These are phyloP conservation scores for Physcia stellaris DNA, from an alignment of 495 filamentous ascomycete species.

Conservation along the genomic window DNA sequence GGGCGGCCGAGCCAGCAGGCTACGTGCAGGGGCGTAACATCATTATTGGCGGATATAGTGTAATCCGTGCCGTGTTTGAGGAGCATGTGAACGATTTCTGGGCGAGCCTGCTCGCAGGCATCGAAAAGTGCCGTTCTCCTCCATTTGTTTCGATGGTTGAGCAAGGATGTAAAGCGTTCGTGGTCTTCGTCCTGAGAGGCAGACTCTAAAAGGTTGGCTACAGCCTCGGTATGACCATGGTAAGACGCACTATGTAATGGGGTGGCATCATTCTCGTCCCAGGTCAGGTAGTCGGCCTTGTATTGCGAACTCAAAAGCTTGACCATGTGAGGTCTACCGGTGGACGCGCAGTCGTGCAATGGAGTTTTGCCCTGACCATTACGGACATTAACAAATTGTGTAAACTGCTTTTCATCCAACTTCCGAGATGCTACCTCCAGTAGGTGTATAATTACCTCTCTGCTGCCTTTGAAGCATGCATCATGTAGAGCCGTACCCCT, in stretches of 20 bases:
- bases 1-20: not conserved
- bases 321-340: no score
- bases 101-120: not conserved
- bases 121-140: slow-evolving; percentile 6
- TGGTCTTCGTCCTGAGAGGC: not conserved
- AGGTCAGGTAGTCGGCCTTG: slow-evolving; percentile 1
- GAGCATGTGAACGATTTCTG: not conserved
- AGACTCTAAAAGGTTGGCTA: not conserved
- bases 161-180: not conserved
- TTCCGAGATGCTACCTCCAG: no score
- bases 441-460: no score
- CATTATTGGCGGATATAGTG: no score
- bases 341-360: not conserved
- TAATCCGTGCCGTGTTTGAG: not conserved
- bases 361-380: not conserved
- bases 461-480: no score
- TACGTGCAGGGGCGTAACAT: no score
- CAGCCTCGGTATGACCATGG: not conserved
- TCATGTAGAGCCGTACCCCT: no score
- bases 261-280: slow-evolving; percentile 1
- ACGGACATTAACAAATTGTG: not conserved
- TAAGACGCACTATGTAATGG: slow-evolving; percentile 1
- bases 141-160: slow-evolving; percentile 1
- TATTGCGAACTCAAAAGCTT: no score
- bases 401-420: not conserved